Conservation (phyloP, 2,329 filamentous ascomycete species). For the Albophoma yamanashiensis region DNA sequence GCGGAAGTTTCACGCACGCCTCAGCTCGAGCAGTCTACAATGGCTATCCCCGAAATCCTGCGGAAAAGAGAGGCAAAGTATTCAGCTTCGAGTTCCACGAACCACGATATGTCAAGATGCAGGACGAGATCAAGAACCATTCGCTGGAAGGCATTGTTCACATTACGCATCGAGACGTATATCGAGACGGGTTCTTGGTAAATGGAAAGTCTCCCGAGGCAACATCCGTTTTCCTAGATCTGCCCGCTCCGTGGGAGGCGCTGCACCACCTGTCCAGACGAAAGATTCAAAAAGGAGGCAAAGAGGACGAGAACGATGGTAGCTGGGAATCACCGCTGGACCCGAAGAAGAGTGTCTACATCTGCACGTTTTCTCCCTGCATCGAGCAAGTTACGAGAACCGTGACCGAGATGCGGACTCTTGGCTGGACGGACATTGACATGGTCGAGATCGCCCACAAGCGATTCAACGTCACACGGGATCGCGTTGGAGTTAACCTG, state of each 20-base stretch:
- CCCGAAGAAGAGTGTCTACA: conserved; percentile 57
- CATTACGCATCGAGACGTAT: conserved; percentile 71
- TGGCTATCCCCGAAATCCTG: conserved; percentile 44
- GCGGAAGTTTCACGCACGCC: conserved; percentile 76
- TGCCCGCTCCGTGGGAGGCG: conserved; percentile 74
- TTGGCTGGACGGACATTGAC: conserved; percentile 84
- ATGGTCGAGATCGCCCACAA: conserved; percentile 85
- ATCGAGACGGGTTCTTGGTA: conserved; percentile 60
- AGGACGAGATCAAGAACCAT: conserved; percentile 59
- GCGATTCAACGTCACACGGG: conserved; percentile 70
- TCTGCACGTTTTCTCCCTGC: conserved; percentile 94
- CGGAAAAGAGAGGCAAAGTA: conserved; percentile 51
- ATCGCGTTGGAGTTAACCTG: conserved; percentile 61
- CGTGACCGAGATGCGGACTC: conserved; percentile 64
- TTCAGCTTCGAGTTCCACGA: conserved; percentile 79
- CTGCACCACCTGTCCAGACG: conserved; percentile 61
- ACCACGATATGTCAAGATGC: conserved; percentile 58
- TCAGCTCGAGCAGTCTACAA: conserved; percentile 66
- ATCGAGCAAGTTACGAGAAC: conserved; percentile 93
- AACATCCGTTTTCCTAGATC: conserved; percentile 66
- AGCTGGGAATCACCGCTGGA: conserved; percentile 54
- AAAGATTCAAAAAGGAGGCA: conserved; percentile 13
- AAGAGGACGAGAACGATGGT: conserved; percentile 10
- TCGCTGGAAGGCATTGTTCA: conserved; percentile 54
- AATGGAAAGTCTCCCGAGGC: conserved; percentile 49